phyloP scores from a whole-genome alignment of 176 grass and related monocot genomes.

The Thalia dealbata region DNA sequence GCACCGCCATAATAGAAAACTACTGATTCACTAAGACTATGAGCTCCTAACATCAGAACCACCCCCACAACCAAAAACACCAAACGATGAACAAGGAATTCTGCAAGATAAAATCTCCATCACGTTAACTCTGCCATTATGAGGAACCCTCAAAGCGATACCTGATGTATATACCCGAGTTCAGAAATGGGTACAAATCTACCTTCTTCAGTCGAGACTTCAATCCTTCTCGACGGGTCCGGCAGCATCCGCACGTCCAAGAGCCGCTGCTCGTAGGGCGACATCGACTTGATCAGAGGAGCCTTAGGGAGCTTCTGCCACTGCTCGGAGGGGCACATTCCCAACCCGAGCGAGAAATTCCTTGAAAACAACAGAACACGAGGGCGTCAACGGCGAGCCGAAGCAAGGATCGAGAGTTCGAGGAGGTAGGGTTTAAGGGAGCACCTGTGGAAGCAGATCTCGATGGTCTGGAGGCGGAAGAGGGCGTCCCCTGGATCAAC shows the following conservation, averaged over 20 bases:
- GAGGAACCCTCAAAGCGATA: not conserved
- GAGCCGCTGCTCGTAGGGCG: constrained; percentile 52
- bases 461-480: constrained; percentile 45
- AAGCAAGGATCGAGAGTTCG: not conserved
- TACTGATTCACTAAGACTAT: constrained; percentile 51
- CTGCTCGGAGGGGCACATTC: constrained; percentile 54
- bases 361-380: constrained; percentile 15
- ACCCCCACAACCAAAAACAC: constrained; percentile 76
- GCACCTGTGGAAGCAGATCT: constrained; percentile 85
- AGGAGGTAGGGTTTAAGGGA: constrained; percentile 21
- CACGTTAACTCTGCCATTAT: not conserved
- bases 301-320: constrained; percentile 82
- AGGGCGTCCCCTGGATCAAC: constrained; percentile 21
- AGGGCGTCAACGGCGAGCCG: not conserved
- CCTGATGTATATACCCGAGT: not conserved
- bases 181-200: not conserved
- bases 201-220: constrained; percentile 81
- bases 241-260: constrained; percentile 56
- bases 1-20: constrained; percentile 94
- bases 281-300: constrained; percentile 51
- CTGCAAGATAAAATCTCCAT: constrained; percentile 22
- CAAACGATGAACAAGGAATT: constrained; percentile 57
- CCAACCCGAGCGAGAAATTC: constrained; percentile 56
- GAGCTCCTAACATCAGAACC: constrained; percentile 57
- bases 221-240: constrained; percentile 41